Conservation (phyloP, 1,284 basidiomycete genomes). For the Cronartium quercuum region DNA sequence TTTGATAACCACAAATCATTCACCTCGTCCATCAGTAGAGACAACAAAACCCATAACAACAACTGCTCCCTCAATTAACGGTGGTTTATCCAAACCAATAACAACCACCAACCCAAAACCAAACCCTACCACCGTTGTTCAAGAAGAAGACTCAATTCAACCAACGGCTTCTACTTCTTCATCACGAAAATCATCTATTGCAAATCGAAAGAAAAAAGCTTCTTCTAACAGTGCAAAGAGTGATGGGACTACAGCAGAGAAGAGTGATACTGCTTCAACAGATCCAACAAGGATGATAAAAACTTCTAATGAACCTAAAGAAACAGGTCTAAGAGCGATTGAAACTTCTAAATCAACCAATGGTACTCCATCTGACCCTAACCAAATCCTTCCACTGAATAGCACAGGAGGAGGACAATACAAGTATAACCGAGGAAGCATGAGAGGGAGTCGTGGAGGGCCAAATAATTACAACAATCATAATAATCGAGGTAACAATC, state of each 20-base stretch:
- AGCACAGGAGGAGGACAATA: background rate
- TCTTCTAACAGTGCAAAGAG: background rate
- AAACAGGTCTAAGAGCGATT: background rate
- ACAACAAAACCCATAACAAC: background rate
- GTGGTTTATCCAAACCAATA: background rate
- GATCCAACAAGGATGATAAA: slow-evolving; percentile 8
- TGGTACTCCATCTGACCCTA: background rate
- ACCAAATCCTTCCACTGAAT: background rate
- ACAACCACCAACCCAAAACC: slow-evolving; percentile 3
- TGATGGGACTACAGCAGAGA: background rate
- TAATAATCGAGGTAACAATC: slow-evolving; percentile 5
- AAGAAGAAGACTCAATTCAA: slow-evolving; percentile 7
- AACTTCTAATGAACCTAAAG: background rate
- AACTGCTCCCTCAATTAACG: background rate
- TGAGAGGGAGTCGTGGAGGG: slow-evolving; percentile 26
- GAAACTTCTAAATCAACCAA: background rate
- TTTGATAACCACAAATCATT: slow-evolving; percentile 9
- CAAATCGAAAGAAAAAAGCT: slow-evolving; percentile 19
- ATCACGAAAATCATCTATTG: slow-evolving; percentile 30
- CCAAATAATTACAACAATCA: slow-evolving; percentile 12
- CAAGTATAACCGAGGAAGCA: background rate
- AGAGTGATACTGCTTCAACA: slow-evolving; percentile 20
- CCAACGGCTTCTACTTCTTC: background rate
- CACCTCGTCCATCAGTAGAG: slow-evolving; percentile 4
- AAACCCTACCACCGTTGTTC: background rate